Evolutionary conservation across 2,329 filamentous ascomycete genomes (phyloP).

Genomic region (Blastomyces silverae): DNA sequence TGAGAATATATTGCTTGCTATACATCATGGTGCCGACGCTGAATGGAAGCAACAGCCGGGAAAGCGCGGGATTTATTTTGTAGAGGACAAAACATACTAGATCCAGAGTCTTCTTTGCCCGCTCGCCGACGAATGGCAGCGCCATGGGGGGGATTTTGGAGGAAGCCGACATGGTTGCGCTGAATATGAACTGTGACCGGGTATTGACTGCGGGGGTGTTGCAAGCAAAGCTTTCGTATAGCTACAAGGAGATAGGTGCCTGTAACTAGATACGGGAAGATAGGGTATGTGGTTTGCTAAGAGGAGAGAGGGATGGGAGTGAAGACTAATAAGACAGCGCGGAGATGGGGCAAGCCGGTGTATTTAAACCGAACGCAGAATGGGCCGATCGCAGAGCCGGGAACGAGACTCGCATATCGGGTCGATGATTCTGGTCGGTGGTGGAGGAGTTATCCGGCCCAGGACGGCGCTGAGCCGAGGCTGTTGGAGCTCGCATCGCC

Average conservation of each 20-base stretch:
- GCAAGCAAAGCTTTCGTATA: not conserved
- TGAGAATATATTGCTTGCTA: slow-evolving; percentile 15
- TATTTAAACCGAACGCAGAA: slow-evolving; percentile 3
- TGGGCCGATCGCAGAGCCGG: not conserved
- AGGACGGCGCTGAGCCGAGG: not conserved
- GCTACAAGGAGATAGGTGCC: not conserved
- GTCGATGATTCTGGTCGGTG: not conserved
- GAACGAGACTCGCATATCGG: not conserved
- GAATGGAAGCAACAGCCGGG: not conserved
- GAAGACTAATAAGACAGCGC: not conserved
- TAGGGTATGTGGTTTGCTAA: not conserved
- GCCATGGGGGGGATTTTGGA: slow-evolving; percentile 53
- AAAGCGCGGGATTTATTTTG: not conserved
- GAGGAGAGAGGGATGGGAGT: not conserved
- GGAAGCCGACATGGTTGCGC: slow-evolving; percentile 44
- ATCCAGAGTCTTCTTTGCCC: slow-evolving; percentile 76
- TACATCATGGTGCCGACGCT: not conserved
- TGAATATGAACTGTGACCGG: not conserved
- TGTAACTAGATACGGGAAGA: not conserved
- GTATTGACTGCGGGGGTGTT: not conserved
- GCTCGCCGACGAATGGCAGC: slow-evolving; percentile 65
- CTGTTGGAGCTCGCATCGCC: not conserved
- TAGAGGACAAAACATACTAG: slow-evolving; percentile 45
- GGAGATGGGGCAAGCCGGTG: not conserved
- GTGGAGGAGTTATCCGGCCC: slow-evolving; percentile 2